Evolutionary conservation across 805 yeast genomes (phyloP).

Genomic region (Candida endomychidarum): DNA sequence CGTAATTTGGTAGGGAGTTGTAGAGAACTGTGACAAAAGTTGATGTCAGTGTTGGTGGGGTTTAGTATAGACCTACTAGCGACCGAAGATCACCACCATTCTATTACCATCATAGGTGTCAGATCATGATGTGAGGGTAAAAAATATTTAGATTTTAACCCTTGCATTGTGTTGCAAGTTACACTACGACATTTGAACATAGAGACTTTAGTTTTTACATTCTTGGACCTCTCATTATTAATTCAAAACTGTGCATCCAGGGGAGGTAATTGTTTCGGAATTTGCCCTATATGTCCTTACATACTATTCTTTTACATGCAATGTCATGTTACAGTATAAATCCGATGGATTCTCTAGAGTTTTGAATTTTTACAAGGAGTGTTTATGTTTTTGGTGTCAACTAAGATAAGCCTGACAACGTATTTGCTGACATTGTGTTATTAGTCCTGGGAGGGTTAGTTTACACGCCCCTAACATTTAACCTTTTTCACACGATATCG

Average conservation of each 20-base stretch:
- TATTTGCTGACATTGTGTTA: too few relatives aligned
- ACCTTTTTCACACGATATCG: background rate
- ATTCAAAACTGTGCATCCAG: background rate
- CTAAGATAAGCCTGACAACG: too few relatives aligned
- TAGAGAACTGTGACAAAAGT: too few relatives aligned
- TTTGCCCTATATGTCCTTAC: background rate
- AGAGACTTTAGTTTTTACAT: background rate
- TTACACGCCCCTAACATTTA: background rate
- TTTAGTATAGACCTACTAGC: too few relatives aligned
- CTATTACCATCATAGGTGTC: too few relatives aligned
- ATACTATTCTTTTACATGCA: background rate
- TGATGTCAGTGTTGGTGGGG: too few relatives aligned
- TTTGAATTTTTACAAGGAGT: too few relatives aligned
- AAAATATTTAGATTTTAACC: conserved; percentile 8
- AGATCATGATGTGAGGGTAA: conserved; percentile 2
- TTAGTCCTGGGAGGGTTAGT: too few relatives aligned
- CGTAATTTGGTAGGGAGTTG: background rate
- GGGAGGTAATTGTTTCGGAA: background rate
- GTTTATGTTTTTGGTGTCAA: too few relatives aligned
- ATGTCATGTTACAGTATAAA: too few relatives aligned
- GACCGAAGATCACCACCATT: background rate
- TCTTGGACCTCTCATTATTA: background rate
- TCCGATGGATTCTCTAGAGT: too few relatives aligned
- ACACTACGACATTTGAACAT: conserved; percentile 4
- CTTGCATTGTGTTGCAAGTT: conserved; percentile 8